A percentile compares a stretch with the other conserved stretches of the same genome.
Conservation (phyloP, 768 basidiomycete species). For the Crucibulum laeve region DNA sequence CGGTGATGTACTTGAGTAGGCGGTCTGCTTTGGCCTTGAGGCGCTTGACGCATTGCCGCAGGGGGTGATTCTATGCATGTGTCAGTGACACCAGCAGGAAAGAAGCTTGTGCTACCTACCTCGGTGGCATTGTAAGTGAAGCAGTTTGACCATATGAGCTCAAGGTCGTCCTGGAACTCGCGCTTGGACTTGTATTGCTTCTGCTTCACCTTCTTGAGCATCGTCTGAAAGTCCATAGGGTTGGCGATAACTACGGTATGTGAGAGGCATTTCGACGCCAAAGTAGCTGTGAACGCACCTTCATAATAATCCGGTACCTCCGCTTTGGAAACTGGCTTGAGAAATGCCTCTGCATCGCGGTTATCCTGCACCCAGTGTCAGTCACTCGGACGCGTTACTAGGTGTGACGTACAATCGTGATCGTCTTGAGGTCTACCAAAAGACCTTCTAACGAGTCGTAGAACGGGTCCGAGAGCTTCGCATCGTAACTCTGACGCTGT, state of each 20-base stretch:
- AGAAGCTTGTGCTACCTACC: slow-evolving; percentile 41
- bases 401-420: slow-evolving; percentile 51
- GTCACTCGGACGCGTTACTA: slow-evolving; percentile 21
- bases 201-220: slow-evolving; percentile 90
- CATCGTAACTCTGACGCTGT: slow-evolving; percentile 48
- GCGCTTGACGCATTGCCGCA: slow-evolving; percentile 76
- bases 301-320: slow-evolving; percentile 95
- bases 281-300: slow-evolving; percentile 41
- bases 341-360: slow-evolving; percentile 89
- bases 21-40: slow-evolving; percentile 82
- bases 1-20: slow-evolving; percentile 84
- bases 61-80: slow-evolving; percentile 70
- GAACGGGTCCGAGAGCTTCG: slow-evolving; percentile 82
- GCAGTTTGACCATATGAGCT: slow-evolving; percentile 97
- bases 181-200: slow-evolving; percentile 91
- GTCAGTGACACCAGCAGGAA: neutral
- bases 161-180: slow-evolving; percentile 91
- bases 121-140: slow-evolving; percentile 87
- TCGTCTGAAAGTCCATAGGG: slow-evolving; percentile 94
- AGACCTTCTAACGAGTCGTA: slow-evolving; percentile 92
- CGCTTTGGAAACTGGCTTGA: slow-evolving; percentile 85
- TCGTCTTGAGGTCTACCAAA: slow-evolving; percentile 77
- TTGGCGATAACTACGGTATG: slow-evolving; percentile 71
- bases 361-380: slow-evolving; percentile 51
- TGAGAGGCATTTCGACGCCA: slow-evolving; percentile 7